These are phyloP conservation scores for Suillus variegatus DNA, from an alignment of 768 basidiomycete species.

Conservation along the genomic window DNA sequence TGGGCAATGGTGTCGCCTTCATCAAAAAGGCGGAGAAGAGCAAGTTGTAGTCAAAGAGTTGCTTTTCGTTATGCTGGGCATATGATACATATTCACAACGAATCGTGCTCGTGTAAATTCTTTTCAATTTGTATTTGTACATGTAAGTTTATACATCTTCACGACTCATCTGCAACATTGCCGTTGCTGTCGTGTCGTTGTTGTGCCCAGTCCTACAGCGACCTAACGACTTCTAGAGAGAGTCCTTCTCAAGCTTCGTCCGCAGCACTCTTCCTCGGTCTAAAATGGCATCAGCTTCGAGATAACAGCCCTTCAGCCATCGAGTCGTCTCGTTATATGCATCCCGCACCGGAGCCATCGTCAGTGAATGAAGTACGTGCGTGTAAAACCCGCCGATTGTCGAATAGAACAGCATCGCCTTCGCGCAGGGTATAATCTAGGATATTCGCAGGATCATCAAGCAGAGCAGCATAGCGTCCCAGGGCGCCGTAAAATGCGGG, in stretches of 20 bases:
- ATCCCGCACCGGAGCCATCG: slow-evolving; percentile 21
- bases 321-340: slow-evolving; percentile 54
- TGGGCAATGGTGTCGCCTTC: slow-evolving; percentile 67
- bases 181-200: background rate
- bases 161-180: background rate
- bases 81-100: background rate
- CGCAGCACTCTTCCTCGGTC: slow-evolving; percentile 60
- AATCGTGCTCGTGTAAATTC: background rate
- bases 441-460: slow-evolving; percentile 52
- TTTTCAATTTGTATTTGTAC: background rate
- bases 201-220: background rate
- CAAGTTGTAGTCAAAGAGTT: slow-evolving; percentile 36
- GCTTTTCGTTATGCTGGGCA: background rate
- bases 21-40: slow-evolving; percentile 52
- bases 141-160: background rate
- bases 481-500: slow-evolving; percentile 64
- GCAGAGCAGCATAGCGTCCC: slow-evolving; percentile 52
- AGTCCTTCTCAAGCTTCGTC: slow-evolving; percentile 20
- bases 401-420: slow-evolving; percentile 88
- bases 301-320: slow-evolving; percentile 91
- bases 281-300: slow-evolving; percentile 65
- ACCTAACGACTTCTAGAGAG: background rate
- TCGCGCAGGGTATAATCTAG: slow-evolving; percentile 71
- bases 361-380: slow-evolving; percentile 78
- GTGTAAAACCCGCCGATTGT: slow-evolving; percentile 89